A percentile compares a stretch with the other conserved stretches of the same genome.
Conservation (phyloP, 352 stramenopile genomes). For the Globisporangium perplexum region DNA sequence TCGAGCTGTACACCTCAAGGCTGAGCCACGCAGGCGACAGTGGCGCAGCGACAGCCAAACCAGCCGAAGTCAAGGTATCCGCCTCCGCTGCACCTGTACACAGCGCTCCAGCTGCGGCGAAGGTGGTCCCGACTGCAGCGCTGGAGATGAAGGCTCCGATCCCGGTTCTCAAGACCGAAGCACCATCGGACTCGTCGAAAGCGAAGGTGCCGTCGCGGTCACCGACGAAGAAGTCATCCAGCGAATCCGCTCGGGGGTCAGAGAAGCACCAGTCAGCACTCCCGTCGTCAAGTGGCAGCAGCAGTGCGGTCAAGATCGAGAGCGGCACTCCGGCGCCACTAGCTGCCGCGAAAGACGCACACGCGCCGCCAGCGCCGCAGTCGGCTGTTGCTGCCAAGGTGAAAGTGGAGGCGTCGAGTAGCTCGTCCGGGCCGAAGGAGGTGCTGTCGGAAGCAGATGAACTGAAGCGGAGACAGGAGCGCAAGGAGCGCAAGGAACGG, state of each 20-base stretch:
- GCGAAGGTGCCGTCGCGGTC: conserved; percentile 4
- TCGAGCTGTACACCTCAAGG: conserved; percentile 65
- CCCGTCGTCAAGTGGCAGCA: not conserved
- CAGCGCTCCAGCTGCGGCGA: not conserved
- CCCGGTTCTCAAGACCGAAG: not conserved
- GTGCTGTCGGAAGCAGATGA: conserved; percentile 8
- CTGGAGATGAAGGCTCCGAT: not conserved
- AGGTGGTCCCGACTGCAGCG: not conserved
- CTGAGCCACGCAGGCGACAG: conserved; percentile 23
- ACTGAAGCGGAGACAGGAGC: conserved; percentile 46
- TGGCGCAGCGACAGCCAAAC: conserved; percentile 13
- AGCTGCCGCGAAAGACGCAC: not conserved
- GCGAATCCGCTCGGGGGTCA: not conserved
- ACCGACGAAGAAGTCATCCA: conserved; percentile 1
- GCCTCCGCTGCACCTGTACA: not conserved
- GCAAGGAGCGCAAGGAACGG: conserved; percentile 62
- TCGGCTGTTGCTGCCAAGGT: not conserved
- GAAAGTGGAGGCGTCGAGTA: not conserved
- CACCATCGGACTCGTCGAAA: conserved; percentile 1
- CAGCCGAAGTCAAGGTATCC: not conserved
- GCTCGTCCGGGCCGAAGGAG: not conserved
- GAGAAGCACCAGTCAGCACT: not conserved
- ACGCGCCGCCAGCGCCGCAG: not conserved
- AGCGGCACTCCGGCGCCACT: not conserved
- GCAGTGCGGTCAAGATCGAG: conserved; percentile 7